Evolutionary conservation across 805 yeast genomes (phyloP), one percentile per base, ranked within the genome.

Genomic region (Kluyveromyces starmeri): DNA sequence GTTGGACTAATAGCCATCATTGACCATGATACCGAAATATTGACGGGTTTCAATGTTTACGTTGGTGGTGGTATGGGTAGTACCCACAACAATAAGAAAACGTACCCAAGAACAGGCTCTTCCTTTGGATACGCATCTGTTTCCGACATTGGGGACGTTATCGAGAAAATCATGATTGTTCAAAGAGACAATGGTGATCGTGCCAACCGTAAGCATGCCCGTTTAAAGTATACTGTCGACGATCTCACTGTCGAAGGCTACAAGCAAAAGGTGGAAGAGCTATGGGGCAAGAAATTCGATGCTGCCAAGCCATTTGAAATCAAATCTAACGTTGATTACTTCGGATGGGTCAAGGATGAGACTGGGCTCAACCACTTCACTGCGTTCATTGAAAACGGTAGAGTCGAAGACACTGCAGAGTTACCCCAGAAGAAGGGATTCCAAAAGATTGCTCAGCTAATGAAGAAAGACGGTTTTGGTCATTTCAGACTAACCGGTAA

Each of bases 11-110:
- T 89, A 57, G 86, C 96, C 20, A 86, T 89, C 51, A 77, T 85
- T 29, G 75, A 74, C 44, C 74, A 73, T 47, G 59, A 62, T 31
- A 70, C 77, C 50, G 62, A 69, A 36, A 68, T 73, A 13, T 73
- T 81, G 28, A 55, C 69, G 40, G 97, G 97, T 38, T 89, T 75
- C 70, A 89, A 89, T 52, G 75, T 89, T 35, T 71, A 82, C 41
- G 95, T 80, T 44, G 97, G 97, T 61, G 97, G 97, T 66, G 97
- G 97, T 70, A 89, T 89, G 97, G 97, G 97, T 51, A 75, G 94
- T 27, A 89, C 97, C 10, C 97, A 89, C 60, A 89, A 88, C 71
- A 89, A 89, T 67, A 81, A 80, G 54, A 89, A 89, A 70, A 89
- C 97, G 0, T 89, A 89, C 57, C 97, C 97, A 50, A 75, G 97